Base-by-base conservation (phyloP, 352 stramenopile species). In the Sclerospora graminicola region DNA sequence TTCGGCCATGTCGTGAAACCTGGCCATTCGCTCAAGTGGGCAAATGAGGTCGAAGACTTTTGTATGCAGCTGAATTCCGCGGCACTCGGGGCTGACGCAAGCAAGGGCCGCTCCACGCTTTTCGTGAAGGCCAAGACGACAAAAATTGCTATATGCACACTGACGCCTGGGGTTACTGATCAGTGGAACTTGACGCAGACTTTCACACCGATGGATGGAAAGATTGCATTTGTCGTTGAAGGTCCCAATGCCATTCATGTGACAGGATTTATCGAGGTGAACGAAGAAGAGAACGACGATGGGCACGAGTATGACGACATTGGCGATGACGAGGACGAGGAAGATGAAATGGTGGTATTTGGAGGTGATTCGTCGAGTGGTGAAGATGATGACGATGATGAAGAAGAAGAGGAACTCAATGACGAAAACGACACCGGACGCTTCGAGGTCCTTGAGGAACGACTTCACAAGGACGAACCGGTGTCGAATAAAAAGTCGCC, bases 361-460 rank as follows among this genome's bases (percentile, higher is more conserved):
- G 59, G 54, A 11, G 51, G 43, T 10, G 43, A 49, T 8, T 41
- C 39, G 15, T 71, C 51, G 10, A 71, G 80, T 11, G 60, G 73
- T 23, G 47, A 57, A 4, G 60, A 65, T 6, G 44, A 54, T 3
- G 30, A 38, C 28, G 49, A 61, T 4, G 4, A 15, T 7, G 62
- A 66, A 3, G 59, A 63, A 13, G 54, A 76, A 0, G 63, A 71
- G 26, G 61, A 78, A 1, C 60, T 73, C 0, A 66, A 71, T 9
- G 66, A 82, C 1, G 51, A 73, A 5, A 48, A 67, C 8, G 54
- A 59, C 14, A 58, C 69, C 10, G 58, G 43, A 30, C 74, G 77
- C 45, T 88, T 89, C 32, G 77, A 92, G 51, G 63, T 89, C 11
- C 44, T 89, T 16, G 77, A 89, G 32, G 80, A 92, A 57, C 69